Base-by-base conservation (phyloP, 2,329 filamentous ascomycete genomes). In the Calonectria naviculata region DNA sequence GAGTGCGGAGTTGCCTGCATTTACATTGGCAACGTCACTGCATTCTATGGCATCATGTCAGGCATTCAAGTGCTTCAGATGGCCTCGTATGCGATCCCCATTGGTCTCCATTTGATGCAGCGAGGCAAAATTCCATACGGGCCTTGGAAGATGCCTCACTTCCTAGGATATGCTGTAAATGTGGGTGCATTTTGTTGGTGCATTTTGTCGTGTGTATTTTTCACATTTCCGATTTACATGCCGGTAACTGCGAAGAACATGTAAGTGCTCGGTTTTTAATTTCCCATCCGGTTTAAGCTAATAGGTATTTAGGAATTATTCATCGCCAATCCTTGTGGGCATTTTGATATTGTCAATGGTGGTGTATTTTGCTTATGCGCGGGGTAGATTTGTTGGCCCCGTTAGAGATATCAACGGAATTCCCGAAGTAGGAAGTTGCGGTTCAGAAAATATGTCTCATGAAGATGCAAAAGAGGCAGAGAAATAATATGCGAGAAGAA, bases 21-120 rank as follows among this genome's bases (percentile, higher is more conserved):
- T 24, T 67, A 62, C 17, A 62, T 67, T 13, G 65, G 65, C 31
- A 67, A 67, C 21, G 44, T 42, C 24, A 67, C 65, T 9, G 65
- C 65, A 8, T 67, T 67, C 26, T 67, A 67, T 12, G 65, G 65
- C 10, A 26, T 67, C 10, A 61, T 67, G 7, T 67, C 65, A 5
- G 65, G 65, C 5, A 49, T 67, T 7, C 29, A 52, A n/a, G 34
- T 62, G 3, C 56, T 67, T 19, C 65, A 67, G 24, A 67, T 67
- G 65, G 29, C 41, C 21, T 61, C 65, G 12, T 67, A 67, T 24
- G n/a, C 54, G 4, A 62, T 67, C 31, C 65, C 65, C 44, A 67
- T 67, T n/a, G 13, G n/a, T 5, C 56, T 67, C 2, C 65, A 67
- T n/a, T 29, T 67, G 17, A 9, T 62, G 10, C 28, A 67, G 15